These are phyloP conservation scores for Pichia sp. DNA, from an alignment of 1,139 yeast genomes.

Conservation along the genomic window DNA sequence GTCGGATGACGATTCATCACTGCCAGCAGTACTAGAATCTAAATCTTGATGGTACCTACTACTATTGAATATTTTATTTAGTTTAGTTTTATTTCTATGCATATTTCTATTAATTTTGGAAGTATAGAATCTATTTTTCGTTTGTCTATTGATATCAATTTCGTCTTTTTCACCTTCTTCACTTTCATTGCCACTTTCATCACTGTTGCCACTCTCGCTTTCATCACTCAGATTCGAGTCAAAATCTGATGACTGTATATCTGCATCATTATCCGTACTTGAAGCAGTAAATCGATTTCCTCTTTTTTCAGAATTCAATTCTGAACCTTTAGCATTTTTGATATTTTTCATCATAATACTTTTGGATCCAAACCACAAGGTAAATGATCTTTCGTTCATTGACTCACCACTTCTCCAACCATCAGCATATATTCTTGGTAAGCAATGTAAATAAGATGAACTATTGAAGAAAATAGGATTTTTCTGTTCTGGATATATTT, in stretches of 20 bases:
- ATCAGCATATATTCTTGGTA: constrained; percentile 71
- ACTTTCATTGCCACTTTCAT: neutral
- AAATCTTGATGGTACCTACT: neutral
- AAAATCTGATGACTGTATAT: neutral
- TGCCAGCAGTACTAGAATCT: neutral
- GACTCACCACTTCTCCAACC: constrained; percentile 84
- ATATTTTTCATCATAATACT: constrained; percentile 33
- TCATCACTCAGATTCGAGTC: neutral
- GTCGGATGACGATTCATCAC: constrained; percentile 12
- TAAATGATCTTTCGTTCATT: constrained; percentile 65
- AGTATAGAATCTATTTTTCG: neutral
- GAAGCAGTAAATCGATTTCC: neutral
- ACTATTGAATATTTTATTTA: neutral
- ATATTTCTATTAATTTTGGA: neutral
- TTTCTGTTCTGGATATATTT: constrained; percentile 29
- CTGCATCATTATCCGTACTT: neutral
- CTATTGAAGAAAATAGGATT: constrained; percentile 1
- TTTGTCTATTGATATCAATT: neutral
- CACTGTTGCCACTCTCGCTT: neutral
- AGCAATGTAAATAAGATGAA: constrained; percentile 38
- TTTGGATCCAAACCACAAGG: constrained; percentile 75
- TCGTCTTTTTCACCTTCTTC: neutral
- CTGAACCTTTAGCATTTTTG: constrained; percentile 12
- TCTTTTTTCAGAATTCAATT: neutral
- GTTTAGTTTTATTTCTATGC: neutral